Evolutionary conservation across 495 filamentous ascomycete genomes (phyloP), one percentile per base, ranked within the genome.

Genomic region (Aspergillus wentii): DNA sequence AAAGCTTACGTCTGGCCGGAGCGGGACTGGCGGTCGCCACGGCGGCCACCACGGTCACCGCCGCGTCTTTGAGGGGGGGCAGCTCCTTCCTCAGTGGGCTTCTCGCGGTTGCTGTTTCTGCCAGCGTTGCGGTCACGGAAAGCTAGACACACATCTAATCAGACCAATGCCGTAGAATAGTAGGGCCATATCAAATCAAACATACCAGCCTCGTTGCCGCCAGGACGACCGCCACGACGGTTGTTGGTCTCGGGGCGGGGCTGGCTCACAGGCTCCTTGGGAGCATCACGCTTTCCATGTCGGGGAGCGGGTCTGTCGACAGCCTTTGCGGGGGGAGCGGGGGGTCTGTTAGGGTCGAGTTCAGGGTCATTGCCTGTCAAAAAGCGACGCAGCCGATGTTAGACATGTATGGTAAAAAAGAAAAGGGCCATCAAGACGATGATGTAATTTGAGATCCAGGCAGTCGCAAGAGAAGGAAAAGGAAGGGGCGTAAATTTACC

Each of bases 61-160:
- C 57, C 59, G 64, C 86, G 80, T 30, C 68, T 68, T 38, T 52
- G 26, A 40, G 61, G 68, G 64, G 63, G 64, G 60, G 56, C 61
- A 54, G 49, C 74, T n/a, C n/a, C n/a, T 72, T 95, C 89, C 25
- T 90, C 88, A 36, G 75, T 78, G 42, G 82, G 72, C 69, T 86
- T 87, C 64, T 75, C 75, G 52, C 87, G 86, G 75, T 97, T 96
- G 75, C 76, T 82, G 43, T 73, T 71, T 51, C 77, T 70, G 46
- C 89, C 92, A 55, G 86, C 88, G 47, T 82, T 80, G 59, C 86
- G 86, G 68, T 96, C 89, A 62, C 85, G 88, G 81, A 86, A 94
- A 62, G 87, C 90, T 96, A 52, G 17, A 40, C 14, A 29, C 18
- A 25, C 23, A 36, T 46, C 9, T 29, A 37, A 44, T 10, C 14